These are phyloP conservation scores for Phytophthora parvispora DNA, from an alignment of 352 stramenopile species.

Conservation along the genomic window DNA sequence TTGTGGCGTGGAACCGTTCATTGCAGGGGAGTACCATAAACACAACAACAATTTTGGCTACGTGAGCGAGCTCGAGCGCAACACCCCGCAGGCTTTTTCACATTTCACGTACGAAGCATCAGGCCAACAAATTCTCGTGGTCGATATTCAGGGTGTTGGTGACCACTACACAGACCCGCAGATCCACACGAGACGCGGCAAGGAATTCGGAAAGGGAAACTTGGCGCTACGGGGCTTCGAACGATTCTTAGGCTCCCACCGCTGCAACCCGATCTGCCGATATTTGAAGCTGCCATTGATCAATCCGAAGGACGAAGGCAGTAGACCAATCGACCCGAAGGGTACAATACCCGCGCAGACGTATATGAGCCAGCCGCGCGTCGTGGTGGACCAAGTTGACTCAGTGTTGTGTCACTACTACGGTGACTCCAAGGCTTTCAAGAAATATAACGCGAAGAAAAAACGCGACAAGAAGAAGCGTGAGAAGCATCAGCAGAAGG, in stretches of 20 bases:
- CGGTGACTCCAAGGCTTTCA: slow-evolving; percentile 74
- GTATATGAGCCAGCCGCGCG: slow-evolving; percentile 73
- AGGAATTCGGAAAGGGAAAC: slow-evolving; percentile 90
- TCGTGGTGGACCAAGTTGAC: slow-evolving; percentile 68
- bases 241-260: slow-evolving; percentile 78
- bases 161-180: slow-evolving; percentile 98
- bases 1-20: slow-evolving; percentile 84
- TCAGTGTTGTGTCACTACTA: slow-evolving; percentile 83
- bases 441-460: slow-evolving; percentile 68
- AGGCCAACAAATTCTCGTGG: slow-evolving; percentile 92
- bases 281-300: slow-evolving; percentile 81
- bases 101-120: slow-evolving; percentile 95
- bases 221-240: slow-evolving; percentile 75
- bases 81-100: slow-evolving; percentile 91
- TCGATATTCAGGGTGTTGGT: slow-evolving; percentile 96
- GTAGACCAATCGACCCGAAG: slow-evolving; percentile 46
- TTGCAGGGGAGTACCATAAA: slow-evolving; percentile 85
- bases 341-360: slow-evolving; percentile 76
- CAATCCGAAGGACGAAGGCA: slow-evolving; percentile 70
- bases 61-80: slow-evolving; percentile 82
- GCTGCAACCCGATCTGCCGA: slow-evolving; percentile 86
- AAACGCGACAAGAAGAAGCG: slow-evolving; percentile 41
- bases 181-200: slow-evolving; percentile 87
- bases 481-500: slow-evolving; percentile 34
- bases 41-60: slow-evolving; percentile 91